Evolutionary conservation across 2,329 filamentous ascomycete genomes (phyloP).

Genomic region (Lachnellula hyalina): DNA sequence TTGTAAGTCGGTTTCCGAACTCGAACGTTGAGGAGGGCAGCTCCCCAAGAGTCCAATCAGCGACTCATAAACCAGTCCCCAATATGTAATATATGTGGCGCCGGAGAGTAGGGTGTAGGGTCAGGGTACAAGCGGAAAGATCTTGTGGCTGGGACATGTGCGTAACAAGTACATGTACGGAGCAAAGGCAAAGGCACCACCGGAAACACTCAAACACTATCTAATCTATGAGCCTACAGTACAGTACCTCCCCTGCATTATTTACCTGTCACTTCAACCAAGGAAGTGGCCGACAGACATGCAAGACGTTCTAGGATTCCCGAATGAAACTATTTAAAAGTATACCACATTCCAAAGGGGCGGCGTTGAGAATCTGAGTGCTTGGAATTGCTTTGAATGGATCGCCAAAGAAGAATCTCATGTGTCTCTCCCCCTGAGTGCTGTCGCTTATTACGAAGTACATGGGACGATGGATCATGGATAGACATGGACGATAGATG

Average conservation of each 20-base stretch:
- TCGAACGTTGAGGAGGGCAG: no score
- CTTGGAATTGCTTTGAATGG: neutral
- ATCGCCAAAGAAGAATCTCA: constrained; percentile 6
- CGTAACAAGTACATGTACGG: neutral
- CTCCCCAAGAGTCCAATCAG: neutral
- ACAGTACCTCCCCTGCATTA: neutral
- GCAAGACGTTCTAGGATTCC: no score
- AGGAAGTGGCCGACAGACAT: neutral
- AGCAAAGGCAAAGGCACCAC: neutral
- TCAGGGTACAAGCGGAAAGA: neutral
- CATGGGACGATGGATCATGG: neutral
- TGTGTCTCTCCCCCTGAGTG: constrained; percentile 1
- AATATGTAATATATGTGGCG: neutral
- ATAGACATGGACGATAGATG: neutral
- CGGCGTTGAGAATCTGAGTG: neutral
- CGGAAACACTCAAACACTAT: neutral
- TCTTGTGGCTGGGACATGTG: constrained; percentile 1
- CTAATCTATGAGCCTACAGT: neutral
- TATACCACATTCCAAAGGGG: neutral
- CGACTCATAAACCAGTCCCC: neutral
- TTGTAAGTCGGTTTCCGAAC: no score
- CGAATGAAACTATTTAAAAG: no score
- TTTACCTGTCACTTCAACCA: neutral
- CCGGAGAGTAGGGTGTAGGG: neutral
- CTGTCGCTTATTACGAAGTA: neutral